Base-by-base conservation (phyloP, 2,329 filamentous ascomycete genomes). In the Neophaeococcomyces mojaviensis region DNA sequence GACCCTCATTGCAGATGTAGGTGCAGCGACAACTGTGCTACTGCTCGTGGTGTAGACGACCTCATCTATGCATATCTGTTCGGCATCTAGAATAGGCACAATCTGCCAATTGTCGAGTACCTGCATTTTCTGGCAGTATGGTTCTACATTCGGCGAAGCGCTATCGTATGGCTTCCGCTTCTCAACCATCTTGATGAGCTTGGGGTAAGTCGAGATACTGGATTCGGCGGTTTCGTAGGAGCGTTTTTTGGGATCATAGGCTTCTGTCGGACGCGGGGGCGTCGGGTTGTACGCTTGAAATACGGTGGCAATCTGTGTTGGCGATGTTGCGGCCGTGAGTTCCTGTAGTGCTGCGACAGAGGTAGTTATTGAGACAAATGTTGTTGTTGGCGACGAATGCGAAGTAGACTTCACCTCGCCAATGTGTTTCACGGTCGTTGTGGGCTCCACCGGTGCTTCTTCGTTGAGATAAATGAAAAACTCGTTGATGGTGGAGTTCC, bases 401-500 rank as follows among this genome's bases (percentile, higher is more conserved):
- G 50, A 48, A 19, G 53, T 40, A 35, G 56, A 36, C 8, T 15
- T 24, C 15, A 3, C 3, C 5, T 24, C 19, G 12, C 5, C 10
- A 4, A 4, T 22, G 12, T 34, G 16, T 22, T 34, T 15, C 12
- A 42, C 26, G 35, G 44, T 38, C 46, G 51, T 55, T 7, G 48
- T 53, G 13, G 57, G 47, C 32, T 51, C 49, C 19, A 54, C 61
- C 3, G 66, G 64, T 12, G 72, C 67, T 39, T 76, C 67, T 59
- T 78, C 63, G 44, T 77, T 72, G 44, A 78, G 68, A 56, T 83
- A 86, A 38, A 86, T 72, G 61, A 83, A 84, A 31, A 77, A 76
- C 60, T 85, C 81, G 40, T 84, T 69, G 44, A 79, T 70, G 0
- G 81, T 85, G 12, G 70, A 67, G 58, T 85, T 85, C 79, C 80